These are phyloP conservation scores for Talaromyces piceae DNA, from an alignment of 2,329 filamentous ascomycete species.

Conservation along the genomic window DNA sequence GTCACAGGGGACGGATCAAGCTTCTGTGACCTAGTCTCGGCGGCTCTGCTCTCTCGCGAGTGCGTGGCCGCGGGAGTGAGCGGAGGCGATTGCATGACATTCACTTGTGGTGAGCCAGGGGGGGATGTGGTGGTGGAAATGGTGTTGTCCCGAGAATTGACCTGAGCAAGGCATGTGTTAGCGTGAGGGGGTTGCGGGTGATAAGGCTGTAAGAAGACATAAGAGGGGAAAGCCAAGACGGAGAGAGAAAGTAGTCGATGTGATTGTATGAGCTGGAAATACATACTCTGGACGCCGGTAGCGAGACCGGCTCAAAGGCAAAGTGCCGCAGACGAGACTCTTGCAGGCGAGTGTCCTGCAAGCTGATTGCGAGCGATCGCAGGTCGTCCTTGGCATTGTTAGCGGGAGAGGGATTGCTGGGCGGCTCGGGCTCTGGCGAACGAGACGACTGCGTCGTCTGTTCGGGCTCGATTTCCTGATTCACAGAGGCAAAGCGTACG, in stretches of 20 bases:
- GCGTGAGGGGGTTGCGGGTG: too few species aligned
- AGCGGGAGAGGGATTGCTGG: slow-evolving; percentile 15
- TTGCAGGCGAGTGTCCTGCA: slow-evolving; percentile 70
- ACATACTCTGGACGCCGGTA: slow-evolving; percentile 52
- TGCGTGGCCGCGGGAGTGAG: slow-evolving; percentile 76
- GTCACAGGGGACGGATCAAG: slow-evolving; percentile 39
- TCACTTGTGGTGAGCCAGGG: slow-evolving; percentile 57
- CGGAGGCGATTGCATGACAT: slow-evolving; percentile 76
- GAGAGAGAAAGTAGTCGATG: too few species aligned
- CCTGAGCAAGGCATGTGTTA: slow-evolving; percentile 19
- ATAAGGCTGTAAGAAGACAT: too few species aligned
- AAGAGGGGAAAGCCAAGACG: too few species aligned
- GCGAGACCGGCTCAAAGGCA: slow-evolving; percentile 81
- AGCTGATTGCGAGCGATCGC: slow-evolving; percentile 60
- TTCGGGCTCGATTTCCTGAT: slow-evolving; percentile 59
- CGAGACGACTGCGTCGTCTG: slow-evolving; percentile 22
- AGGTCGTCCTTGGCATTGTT: slow-evolving; percentile 53
- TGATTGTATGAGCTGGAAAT: background rate
- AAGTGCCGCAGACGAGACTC: slow-evolving; percentile 77
- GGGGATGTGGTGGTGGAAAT: slow-evolving; percentile 61
- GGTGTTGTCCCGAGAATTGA: slow-evolving; percentile 42
- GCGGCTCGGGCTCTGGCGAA: slow-evolving; percentile 1
- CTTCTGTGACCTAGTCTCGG: slow-evolving; percentile 24
- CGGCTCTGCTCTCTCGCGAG: slow-evolving; percentile 45
- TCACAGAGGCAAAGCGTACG: slow-evolving; percentile 65